phyloP scores from a whole-genome alignment of 345 rosid species.

The Salix viminalis region DNA sequence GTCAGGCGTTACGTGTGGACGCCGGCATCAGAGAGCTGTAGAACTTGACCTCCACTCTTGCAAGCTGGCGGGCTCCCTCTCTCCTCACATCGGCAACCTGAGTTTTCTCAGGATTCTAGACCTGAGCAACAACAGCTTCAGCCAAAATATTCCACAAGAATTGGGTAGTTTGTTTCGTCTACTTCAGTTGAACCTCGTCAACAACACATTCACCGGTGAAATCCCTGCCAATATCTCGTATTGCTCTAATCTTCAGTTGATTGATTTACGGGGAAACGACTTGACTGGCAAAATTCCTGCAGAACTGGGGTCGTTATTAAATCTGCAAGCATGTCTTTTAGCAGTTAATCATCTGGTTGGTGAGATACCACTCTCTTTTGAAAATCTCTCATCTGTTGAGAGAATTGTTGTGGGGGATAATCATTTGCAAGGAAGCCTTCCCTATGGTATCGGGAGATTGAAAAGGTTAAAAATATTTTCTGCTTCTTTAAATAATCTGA shows the following conservation, averaged over 20 bases:
- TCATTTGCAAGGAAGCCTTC: too few relatives aligned
- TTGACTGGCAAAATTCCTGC: background rate
- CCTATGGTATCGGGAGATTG: background rate
- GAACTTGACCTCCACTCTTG: background rate
- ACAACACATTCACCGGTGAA: slow-evolving; percentile 25
- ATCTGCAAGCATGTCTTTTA: background rate
- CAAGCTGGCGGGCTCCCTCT: background rate
- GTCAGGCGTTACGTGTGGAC: background rate
- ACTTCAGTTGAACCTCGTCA: background rate
- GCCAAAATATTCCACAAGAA: slow-evolving; percentile 19
- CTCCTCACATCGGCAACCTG: background rate
- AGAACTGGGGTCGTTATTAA: slow-evolving; percentile 6
- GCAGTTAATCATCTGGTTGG: background rate
- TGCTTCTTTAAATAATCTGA: background rate
- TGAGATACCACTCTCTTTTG: background rate
- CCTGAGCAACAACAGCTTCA: slow-evolving; percentile 21
- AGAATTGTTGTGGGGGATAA: fast-evolving
- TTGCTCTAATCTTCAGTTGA: background rate
- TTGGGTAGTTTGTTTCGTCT: slow-evolving; percentile 26
- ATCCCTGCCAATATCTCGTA: slow-evolving; percentile 13
- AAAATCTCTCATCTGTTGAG: background rate
- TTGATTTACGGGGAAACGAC: background rate
- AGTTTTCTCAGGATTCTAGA: background rate
- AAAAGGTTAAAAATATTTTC: background rate
- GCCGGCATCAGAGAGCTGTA: background rate